Percentiles rank a stretch among this genome's conserved stretches.
These are phyloP conservation scores for Carnegiea gigantea DNA, from an alignment of 179 eudicot genomes.

Conservation along the genomic window DNA sequence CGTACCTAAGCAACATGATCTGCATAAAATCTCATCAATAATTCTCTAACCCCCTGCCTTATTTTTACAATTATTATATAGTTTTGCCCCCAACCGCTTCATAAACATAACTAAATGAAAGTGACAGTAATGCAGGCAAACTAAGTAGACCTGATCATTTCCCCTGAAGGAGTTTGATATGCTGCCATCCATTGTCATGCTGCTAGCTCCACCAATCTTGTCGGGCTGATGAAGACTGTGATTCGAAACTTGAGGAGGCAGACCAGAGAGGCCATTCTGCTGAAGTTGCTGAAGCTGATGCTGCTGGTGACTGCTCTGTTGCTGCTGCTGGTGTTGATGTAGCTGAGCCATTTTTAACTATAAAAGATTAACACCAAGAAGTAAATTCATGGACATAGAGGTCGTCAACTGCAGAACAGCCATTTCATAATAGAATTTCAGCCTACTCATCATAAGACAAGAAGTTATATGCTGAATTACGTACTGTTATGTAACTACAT, in stretches of 20 bases:
- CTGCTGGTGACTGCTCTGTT: conserved; percentile 47
- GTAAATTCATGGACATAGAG: not conserved
- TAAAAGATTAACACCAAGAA: conserved; percentile 13
- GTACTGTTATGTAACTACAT: not conserved
- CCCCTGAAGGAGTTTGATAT: conserved; percentile 82
- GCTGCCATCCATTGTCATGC: conserved; percentile 75
- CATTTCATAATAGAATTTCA: not conserved
- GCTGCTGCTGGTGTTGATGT: conserved; percentile 44
- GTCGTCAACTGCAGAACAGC: not conserved
- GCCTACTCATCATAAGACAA: not conserved
- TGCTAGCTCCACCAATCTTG: conserved; percentile 51
- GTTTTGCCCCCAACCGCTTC: not conserved
- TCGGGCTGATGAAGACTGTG: conserved; percentile 36
- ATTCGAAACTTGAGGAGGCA: conserved; percentile 52
- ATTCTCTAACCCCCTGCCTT: not conserved
- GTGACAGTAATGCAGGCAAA: not conserved
- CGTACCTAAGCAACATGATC: not conserved
- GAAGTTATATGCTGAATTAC: not conserved
- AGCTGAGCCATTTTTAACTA: conserved; percentile 83
- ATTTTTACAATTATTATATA: not conserved
- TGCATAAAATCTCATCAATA: not conserved
- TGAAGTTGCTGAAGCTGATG: conserved; percentile 53
- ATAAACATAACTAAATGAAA: not conserved
- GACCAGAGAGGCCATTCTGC: conserved; percentile 65
- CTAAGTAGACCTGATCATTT: conserved; percentile 73